Evolutionary conservation across 2,329 filamentous ascomycete species (phyloP), one percentile per base, ranked within the genome.

Genomic region (Bipolaris oryzae): DNA sequence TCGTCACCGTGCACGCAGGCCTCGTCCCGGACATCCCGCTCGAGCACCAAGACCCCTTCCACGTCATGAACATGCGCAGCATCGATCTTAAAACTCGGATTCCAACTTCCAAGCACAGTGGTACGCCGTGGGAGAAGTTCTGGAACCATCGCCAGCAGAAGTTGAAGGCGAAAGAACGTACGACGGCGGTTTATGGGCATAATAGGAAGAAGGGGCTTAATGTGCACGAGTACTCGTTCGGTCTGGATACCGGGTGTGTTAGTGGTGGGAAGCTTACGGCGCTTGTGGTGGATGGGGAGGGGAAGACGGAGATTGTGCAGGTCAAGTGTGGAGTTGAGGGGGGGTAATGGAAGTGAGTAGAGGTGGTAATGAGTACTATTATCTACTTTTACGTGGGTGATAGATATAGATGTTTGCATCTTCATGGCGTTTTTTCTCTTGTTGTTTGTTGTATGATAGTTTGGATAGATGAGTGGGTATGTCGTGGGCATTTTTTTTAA

Each of bases 11-110:
- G 6, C 95, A 98, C 78, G 94, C 86, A 0, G 95, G 95, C 0
- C 82, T 98, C 2, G 87, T 95, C 0, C 91, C 94, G 0, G 89
- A 87, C 5, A 78, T 96, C 0, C 75, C 84, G 0, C 80, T 96
- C 13, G 81, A 88, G 43, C 80, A 84, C 49, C 94, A 89, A 67
- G 85, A 97, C 74, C 89, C 92, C 0, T 87, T 86, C 74, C 88
- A 89, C 49, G 89, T 90, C 38, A 97, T 97, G 92, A 95, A 92
- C 72, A 96, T 99, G 91, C 87, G 92, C 54, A 90, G 87, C 6
- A 84, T 96, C 51, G 82, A 90, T 64, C 82, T 87, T 16, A 77
- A 81, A 10, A 87, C 85, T 10, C 82, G 86, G 57, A 77, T 85
- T 11, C 87, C 86, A 3, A 60, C 58, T 20, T 85, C 79, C 50